Conservation (phyloP, 768 basidiomycete species). For the Tephrocybe sp. region DNA sequence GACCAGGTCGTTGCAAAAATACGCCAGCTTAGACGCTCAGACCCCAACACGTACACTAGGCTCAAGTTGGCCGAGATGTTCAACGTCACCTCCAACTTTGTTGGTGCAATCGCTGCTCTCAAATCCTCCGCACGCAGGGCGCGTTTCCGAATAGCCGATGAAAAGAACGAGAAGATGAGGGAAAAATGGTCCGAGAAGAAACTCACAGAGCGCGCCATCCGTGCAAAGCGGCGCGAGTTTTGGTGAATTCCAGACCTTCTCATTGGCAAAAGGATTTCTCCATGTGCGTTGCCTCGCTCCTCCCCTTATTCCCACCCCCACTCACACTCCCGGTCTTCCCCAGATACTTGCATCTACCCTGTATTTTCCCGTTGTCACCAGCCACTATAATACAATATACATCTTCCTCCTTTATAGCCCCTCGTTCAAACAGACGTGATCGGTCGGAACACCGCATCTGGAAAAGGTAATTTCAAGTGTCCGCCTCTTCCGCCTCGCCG, state of each 20-base stretch:
- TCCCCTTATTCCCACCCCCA: background rate
- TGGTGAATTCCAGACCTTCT: conserved; percentile 50
- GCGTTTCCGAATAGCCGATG: conserved; percentile 43
- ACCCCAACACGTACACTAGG: conserved; percentile 63
- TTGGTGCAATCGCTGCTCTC: conserved; percentile 63
- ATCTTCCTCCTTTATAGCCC: background rate
- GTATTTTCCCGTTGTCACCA: conserved; percentile 9
- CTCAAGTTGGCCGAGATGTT: conserved; percentile 75
- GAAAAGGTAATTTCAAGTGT: conserved; percentile 26
- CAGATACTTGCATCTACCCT: background rate
- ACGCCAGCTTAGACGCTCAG: conserved; percentile 50
- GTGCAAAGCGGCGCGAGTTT: conserved; percentile 64
- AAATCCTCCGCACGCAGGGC: conserved; percentile 47
- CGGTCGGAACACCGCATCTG: conserved; percentile 35
- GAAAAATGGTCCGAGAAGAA: conserved; percentile 75
- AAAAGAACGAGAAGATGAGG: conserved; percentile 44
- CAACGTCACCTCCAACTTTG: conserved; percentile 67
- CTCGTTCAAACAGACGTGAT: conserved; percentile 22
- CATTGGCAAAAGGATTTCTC: conserved; percentile 7
- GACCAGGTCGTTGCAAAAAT: conserved; percentile 57
- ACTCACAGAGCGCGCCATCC: conserved; percentile 58
- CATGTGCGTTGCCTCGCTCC: conserved; percentile 4
- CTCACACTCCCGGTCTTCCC: background rate
- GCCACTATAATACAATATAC: conserved; percentile 6
- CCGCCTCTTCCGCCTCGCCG: conserved; percentile 26